phyloP scores from a whole-genome alignment of 2,329 filamentous ascomycete genomes.

The Colletotrichum sp. region DNA sequence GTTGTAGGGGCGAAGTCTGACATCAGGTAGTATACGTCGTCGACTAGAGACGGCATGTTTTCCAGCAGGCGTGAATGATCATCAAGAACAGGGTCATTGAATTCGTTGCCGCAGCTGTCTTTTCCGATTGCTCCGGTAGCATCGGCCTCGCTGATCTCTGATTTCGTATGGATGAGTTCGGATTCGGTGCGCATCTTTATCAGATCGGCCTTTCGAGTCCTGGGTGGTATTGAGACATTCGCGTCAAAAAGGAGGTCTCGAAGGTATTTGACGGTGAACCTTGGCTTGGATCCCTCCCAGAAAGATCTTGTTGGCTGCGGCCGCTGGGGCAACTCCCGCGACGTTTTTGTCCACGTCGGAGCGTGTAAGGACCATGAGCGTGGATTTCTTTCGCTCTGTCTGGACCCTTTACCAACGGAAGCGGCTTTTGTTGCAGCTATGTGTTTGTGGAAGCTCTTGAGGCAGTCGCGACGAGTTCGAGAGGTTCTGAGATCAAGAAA shows the following conservation, averaged over 20 bases:
- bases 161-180: neutral
- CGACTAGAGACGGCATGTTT: neutral
- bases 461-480: neutral
- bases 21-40: neutral
- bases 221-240: neutral
- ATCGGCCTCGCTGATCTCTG: neutral
- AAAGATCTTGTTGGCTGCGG: neutral
- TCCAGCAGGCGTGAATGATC: neutral
- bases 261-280: neutral
- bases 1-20: neutral
- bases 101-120: neutral
- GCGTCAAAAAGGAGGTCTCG: neutral
- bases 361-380: neutral
- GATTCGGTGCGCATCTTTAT: neutral
- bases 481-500: neutral
- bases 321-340: neutral
- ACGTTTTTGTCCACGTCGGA: neutral
- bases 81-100: neutral
- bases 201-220: neutral
- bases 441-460: neutral
- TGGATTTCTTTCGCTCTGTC: neutral
- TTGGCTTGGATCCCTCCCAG: neutral
- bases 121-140: neutral
- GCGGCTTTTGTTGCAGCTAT: neutral
- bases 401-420: neutral